Conservation (phyloP, 208 protist genomes). For the Acanthamoeba polyphaga region DNA sequence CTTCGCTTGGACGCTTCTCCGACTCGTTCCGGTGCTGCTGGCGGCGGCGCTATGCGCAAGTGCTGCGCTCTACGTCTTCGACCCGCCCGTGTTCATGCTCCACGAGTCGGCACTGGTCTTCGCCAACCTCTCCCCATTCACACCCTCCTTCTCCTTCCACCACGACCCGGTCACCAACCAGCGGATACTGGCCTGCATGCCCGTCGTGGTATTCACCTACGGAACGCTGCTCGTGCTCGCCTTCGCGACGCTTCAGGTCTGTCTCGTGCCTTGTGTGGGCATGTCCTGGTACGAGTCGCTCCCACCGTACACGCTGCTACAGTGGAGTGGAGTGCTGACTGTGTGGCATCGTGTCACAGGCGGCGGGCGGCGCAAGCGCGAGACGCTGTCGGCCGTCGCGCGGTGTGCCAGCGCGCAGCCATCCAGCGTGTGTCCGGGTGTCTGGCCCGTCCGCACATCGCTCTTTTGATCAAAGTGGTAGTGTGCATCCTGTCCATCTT, state of each 20-base stretch:
- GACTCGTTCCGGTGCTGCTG: background rate
- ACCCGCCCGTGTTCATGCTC: background rate
- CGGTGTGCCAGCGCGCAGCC: background rate
- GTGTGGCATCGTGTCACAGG: background rate
- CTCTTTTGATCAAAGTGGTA: background rate
- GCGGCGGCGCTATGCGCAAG: background rate
- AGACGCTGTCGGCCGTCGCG: background rate
- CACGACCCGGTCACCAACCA: slow-evolving; percentile 8
- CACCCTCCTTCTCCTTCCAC: background rate
- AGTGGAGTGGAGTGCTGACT: too few species aligned
- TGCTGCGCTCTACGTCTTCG: background rate
- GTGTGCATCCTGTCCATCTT: background rate
- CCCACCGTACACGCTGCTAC: background rate
- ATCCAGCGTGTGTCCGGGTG: background rate
- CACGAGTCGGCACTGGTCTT: slow-evolving; percentile 58
- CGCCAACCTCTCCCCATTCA: background rate
- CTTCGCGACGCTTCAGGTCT: background rate
- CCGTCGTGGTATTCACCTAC: background rate
- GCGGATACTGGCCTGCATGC: background rate
- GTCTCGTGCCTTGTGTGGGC: background rate
- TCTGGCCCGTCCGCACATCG: background rate
- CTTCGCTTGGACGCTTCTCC: background rate
- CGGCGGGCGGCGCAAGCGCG: background rate
- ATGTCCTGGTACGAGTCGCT: background rate
- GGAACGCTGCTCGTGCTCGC: background rate